Conservation (phyloP, 179 eudicot genomes). For the Patellifolia procumbens region DNA sequence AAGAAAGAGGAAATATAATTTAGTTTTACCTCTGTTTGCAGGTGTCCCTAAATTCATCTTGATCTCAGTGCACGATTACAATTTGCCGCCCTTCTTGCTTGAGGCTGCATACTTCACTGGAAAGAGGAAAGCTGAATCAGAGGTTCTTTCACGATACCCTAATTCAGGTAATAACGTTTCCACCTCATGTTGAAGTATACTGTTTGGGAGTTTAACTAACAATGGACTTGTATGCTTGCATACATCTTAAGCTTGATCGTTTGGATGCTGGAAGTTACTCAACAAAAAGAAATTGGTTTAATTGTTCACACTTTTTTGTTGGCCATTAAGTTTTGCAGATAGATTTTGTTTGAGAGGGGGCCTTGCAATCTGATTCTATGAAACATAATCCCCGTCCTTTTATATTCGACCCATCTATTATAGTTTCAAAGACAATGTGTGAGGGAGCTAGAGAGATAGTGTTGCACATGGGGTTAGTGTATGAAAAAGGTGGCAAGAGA, state of each 20-base stretch:
- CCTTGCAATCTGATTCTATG: not conserved
- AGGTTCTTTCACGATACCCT: constrained; percentile 88
- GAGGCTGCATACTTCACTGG: constrained; percentile 80
- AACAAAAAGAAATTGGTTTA: not conserved
- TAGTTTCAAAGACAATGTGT: too few species aligned
- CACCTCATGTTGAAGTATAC: not conserved
- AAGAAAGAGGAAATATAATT: too few species aligned
- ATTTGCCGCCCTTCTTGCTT: constrained; percentile 83
- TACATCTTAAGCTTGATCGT: not conserved
- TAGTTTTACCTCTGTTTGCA: constrained; percentile 41
- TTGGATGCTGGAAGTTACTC: not conserved
- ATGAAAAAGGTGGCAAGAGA: too few species aligned
- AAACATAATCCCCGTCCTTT: too few species aligned
- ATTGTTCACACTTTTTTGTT: not conserved
- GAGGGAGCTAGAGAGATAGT: too few species aligned
- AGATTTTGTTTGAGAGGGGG: not conserved
- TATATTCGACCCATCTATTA: too few species aligned
- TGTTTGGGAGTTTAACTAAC: not conserved
- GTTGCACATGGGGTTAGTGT: too few species aligned
- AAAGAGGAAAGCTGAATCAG: constrained; percentile 94
- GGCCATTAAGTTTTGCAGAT: not conserved
- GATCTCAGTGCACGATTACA: constrained; percentile 94
- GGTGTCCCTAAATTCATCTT: constrained; percentile 90
- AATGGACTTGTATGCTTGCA: not conserved
- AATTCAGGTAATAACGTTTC: constrained; percentile 50